These are phyloP conservation scores for Apiotrichum gracile DNA, from an alignment of 1,284 basidiomycete species.

Conservation along the genomic window DNA sequence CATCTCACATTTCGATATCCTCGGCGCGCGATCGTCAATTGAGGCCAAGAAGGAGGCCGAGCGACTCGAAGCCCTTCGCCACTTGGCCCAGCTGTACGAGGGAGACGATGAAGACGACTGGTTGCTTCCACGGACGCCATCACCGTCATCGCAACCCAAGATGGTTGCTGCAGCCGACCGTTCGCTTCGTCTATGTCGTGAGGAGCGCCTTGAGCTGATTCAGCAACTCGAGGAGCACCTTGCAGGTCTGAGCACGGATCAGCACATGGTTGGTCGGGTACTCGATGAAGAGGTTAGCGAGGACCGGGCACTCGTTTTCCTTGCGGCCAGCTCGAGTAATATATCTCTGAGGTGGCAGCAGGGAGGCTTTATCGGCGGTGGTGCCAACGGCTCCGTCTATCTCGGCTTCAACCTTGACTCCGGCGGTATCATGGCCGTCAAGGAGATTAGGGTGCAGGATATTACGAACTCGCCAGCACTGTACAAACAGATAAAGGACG, in stretches of 20 bases:
- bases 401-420: constrained; percentile 95
- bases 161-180: constrained; percentile 49
- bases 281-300: constrained; percentile 85
- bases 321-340: constrained; percentile 87
- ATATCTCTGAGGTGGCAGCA: constrained; percentile 99
- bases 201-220: constrained; percentile 59
- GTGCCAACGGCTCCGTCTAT: constrained; percentile 97
- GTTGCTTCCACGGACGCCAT: constrained; percentile 28
- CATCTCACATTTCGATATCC: constrained; percentile 95
- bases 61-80: constrained; percentile 65
- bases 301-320: constrained; percentile 82
- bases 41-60: constrained; percentile 88
- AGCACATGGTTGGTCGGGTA: constrained; percentile 76
- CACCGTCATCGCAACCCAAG: constrained; percentile 25
- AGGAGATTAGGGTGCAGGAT: constrained; percentile 98
- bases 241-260: constrained; percentile 58
- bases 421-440: constrained; percentile 97
- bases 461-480: constrained; percentile 71
- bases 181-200: constrained; percentile 65
- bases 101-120: constrained; percentile 52
- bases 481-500: constrained; percentile 92
- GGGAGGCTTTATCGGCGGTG: constrained; percentile 93
- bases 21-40: constrained; percentile 80
- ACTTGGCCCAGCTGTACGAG: constrained; percentile 56
- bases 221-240: constrained; percentile 59